Evolutionary conservation across 306 rosid genomes (phyloP), one percentile per base, ranked within the genome.

Genomic region (Vigna radiata): DNA sequence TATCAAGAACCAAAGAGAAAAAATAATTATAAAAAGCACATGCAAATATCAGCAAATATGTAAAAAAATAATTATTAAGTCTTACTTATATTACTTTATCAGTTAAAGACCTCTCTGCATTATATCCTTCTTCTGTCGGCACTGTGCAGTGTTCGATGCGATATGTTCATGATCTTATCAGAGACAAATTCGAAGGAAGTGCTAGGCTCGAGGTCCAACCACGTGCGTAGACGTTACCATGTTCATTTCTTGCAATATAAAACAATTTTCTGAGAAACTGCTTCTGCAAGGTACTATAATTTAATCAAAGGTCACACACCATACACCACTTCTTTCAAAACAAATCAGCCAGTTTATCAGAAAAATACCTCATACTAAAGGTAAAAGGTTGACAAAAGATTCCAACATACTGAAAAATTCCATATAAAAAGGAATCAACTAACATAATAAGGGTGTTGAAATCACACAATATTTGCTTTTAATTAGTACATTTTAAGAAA

Each of bases 211-310:
- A 7, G 77, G 11, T 19, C 29, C 17, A 8, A 14, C 62, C 31
- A 60, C 19, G 21, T 11, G 14, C 69, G 19, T 60, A 27, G 41
- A 72, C 43, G n/a, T 16, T 39, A 62, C 37, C 56, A 7, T 21
- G 5, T 48, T 50, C 50, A 62, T 63, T 61, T 17, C 6, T 74
- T 29, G 18, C 16, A 2, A 9, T 8, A 61, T 16, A 43, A 58
- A 44, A 56, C 63, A 25, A 25, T 46, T 46, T 21, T 46, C n/a
- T 3, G n/a, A 14, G 44, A 25, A 73, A 8, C 58, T 43, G 68
- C 29, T 59, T 74, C 31, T 8, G 39, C 23, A 75, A 48, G 21
- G 14, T 60, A 61, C n/a, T 41, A 52, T 14, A 49, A 69, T 15
- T 19, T 2, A 55, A 41, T 9, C 10, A 49, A 11, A 50, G 56